Evolutionary conservation across 257 asterid genomes (phyloP), one percentile per base, ranked within the genome.

Genomic region (Solanum stenotomum): DNA sequence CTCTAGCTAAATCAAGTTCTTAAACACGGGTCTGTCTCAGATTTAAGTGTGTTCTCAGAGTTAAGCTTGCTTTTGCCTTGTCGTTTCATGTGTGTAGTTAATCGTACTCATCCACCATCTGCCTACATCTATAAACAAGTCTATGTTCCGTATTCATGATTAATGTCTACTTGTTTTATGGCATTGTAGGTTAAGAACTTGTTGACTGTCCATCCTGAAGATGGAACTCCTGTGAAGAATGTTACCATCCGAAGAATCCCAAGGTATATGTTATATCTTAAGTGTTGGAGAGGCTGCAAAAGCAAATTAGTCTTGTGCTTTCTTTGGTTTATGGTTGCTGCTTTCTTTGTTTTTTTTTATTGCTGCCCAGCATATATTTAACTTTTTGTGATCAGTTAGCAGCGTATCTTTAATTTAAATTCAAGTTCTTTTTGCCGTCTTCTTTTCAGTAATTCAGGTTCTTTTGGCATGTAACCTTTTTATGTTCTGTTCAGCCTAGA

Each of bases 191-290:
- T 91, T 11, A 96, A 96, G 89, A 95, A 95, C 87, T 93, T 96
- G 92, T 91, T 96, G 82, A 95, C 98, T 27, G 87, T 96, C 88
- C 98, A 93, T 87, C 94, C 98, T 12, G 99, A 94, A 88, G 98
- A 95, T 65, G 92, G 92, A 90, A 90, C 93, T 76, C 95, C 96
- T 8, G 98, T 96, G 88, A 95, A 95, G 90, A 93, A 92, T 76
- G 98, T 96, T 87, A 94, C 98, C 15, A 93, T 95, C 86, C 96
- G 99, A 72, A 95, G 92, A 91, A 93, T 96, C 46, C 99, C 99
- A 44, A 94, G 96, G 99, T 96, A 90, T 74, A 29, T 23, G 49
- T 61, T 40, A 10, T 33, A 35, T 84, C 29, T 40, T 1, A 5
- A 70, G 84, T 86, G 15, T 71, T 29, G 83, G 23, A 5, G 52